phyloP scores from a whole-genome alignment of 2,329 filamentous ascomycete species.

The Penicillium sp. region DNA sequence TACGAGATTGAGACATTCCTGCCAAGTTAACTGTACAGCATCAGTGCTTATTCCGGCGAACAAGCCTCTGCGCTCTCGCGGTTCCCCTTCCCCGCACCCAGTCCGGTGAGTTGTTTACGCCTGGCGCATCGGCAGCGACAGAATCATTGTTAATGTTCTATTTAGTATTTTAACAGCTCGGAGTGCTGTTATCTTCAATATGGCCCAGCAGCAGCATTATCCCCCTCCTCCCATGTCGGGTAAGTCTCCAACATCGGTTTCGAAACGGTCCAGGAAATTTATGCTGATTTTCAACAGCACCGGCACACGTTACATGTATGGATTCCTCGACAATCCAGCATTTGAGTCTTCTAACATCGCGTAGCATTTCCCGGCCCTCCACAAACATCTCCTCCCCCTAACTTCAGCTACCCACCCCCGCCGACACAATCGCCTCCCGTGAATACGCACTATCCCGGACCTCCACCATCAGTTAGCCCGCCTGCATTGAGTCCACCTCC shows the following conservation, averaged over 20 bases:
- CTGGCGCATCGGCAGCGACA: background rate
- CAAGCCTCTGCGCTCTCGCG: background rate
- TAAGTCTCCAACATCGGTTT: slow-evolving; percentile 2
- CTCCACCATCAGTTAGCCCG: slow-evolving; percentile 5
- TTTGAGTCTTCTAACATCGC: background rate
- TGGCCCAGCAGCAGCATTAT: slow-evolving; percentile 8
- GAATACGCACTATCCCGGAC: slow-evolving; percentile 6
- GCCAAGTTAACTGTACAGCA: background rate
- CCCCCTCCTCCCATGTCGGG: slow-evolving; percentile 17
- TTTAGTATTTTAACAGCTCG: background rate
- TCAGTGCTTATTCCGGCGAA: background rate
- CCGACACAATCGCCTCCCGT: slow-evolving; percentile 22
- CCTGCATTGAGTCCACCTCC: slow-evolving; percentile 3
- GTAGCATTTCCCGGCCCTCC: slow-evolving; percentile 8
- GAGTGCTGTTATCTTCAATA: background rate
- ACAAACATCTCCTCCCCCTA: slow-evolving; percentile 5
- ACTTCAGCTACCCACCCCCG: slow-evolving; percentile 26
- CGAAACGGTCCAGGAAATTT: no score
- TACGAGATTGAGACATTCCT: background rate
- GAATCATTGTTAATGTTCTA: background rate
- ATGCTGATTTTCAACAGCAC: slow-evolving; percentile 5
- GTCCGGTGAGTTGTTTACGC: background rate
- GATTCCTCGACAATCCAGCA: no score
- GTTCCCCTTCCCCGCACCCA: background rate
- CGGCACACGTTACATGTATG: slow-evolving; percentile 18